phyloP scores from a whole-genome alignment of 2,329 filamentous ascomycete species.

The Zalaria obscura region DNA sequence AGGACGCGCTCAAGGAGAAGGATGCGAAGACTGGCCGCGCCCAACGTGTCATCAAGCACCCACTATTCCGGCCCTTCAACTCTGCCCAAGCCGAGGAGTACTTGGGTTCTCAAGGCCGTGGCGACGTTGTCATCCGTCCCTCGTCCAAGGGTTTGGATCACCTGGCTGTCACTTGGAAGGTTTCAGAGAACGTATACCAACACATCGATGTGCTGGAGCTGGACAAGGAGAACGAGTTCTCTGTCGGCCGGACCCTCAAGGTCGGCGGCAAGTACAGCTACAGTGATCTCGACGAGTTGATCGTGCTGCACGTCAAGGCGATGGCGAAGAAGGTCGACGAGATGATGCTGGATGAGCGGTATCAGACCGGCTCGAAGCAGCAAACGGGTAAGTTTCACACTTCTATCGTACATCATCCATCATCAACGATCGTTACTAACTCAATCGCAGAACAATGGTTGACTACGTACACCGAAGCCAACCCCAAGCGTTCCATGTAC shows the following conservation, averaged over 20 bases:
- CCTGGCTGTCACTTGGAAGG: constrained; percentile 94
- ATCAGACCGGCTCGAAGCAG: constrained; percentile 63
- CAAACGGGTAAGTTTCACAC: constrained; percentile 59
- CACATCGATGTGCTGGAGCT: constrained; percentile 95
- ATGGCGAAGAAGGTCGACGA: constrained; percentile 98
- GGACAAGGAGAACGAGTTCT: constrained; percentile 94
- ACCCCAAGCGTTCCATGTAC: constrained; percentile 85
- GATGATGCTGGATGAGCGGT: constrained; percentile 89
- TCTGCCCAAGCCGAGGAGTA: constrained; percentile 85
- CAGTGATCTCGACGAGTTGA: constrained; percentile 90
- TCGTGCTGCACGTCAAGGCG: constrained; percentile 90
- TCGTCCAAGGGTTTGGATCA: constrained; percentile 94
- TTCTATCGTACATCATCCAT: constrained; percentile 1
- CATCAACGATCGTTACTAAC: constrained; percentile 2
- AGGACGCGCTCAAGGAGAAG: constrained; percentile 73
- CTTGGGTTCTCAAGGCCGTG: constrained; percentile 68
- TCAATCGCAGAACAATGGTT: constrained; percentile 69
- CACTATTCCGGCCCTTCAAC: constrained; percentile 89
- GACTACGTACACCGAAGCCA: constrained; percentile 88
- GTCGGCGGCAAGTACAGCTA: constrained; percentile 85
- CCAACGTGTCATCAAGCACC: constrained; percentile 94
- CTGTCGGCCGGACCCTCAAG: constrained; percentile 71
- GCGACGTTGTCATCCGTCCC: constrained; percentile 88
- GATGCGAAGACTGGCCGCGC: constrained; percentile 73
- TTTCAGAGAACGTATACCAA: constrained; percentile 89